Evolutionary conservation across 1,139 yeast genomes (phyloP).

Genomic region (Hemisphaericaspora subhashii): DNA sequence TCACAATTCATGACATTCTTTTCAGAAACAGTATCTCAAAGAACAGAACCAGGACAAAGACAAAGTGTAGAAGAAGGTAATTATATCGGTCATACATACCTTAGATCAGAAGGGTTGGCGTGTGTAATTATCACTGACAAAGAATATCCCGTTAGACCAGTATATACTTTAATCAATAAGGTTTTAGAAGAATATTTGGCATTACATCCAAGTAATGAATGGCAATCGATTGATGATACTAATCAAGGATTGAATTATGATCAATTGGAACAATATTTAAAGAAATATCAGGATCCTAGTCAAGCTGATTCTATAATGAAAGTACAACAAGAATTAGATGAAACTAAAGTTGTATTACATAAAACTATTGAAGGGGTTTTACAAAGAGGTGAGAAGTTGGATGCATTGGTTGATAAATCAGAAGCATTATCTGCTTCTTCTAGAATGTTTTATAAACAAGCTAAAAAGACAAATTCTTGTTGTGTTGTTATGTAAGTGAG

Average conservation of each 20-base stretch:
- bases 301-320: slow-evolving; percentile 97
- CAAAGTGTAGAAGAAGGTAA: slow-evolving; percentile 93
- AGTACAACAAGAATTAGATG: slow-evolving; percentile 97
- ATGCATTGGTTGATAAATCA: slow-evolving; percentile 89
- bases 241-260: slow-evolving; percentile 52
- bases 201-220: slow-evolving; percentile 73
- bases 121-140: slow-evolving; percentile 92
- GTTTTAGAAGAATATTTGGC: slow-evolving; percentile 86
- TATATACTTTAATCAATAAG: slow-evolving; percentile 88
- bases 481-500: slow-evolving; percentile 65
- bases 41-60: slow-evolving; percentile 88
- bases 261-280: slow-evolving; percentile 66
- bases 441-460: slow-evolving; percentile 94
- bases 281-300: slow-evolving; percentile 91
- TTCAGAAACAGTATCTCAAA: slow-evolving; percentile 83
- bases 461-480: slow-evolving; percentile 95
- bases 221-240: slow-evolving; percentile 60
- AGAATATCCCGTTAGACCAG: slow-evolving; percentile 97
- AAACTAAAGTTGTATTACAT: slow-evolving; percentile 93
- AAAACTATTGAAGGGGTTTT: slow-evolving; percentile 93
- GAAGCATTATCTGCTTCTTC: slow-evolving; percentile 89
- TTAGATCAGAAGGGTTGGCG: slow-evolving; percentile 88
- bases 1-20: slow-evolving; percentile 94
- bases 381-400: slow-evolving; percentile 95
- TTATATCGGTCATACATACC: slow-evolving; percentile 89